phyloP scores from a whole-genome alignment of 1,139 yeast genomes.

The Pichia sp. region DNA sequence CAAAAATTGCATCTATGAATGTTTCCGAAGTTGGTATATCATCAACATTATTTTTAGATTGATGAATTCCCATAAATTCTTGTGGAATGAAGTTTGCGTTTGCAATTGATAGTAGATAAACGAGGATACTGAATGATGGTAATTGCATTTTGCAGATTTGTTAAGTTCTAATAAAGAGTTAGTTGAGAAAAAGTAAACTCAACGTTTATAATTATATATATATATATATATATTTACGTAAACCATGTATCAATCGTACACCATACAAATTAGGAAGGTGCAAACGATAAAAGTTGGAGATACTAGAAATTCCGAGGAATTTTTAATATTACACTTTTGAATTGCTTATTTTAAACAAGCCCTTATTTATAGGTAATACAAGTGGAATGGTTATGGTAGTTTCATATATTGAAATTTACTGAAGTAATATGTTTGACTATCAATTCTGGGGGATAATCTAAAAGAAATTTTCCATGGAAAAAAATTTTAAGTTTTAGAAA shows the following conservation, averaged over 20 bases:
- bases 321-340: no score
- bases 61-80: background rate
- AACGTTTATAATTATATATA: no score
- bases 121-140: background rate
- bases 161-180: background rate
- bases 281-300: background rate
- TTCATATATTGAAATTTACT: no score
- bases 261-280: constrained; percentile 1
- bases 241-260: no score
- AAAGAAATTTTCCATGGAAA: no score
- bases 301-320: background rate
- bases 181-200: background rate
- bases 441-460: no score
- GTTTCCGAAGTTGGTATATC: constrained; percentile 7
- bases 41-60: background rate
- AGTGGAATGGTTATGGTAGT: no score
- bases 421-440: no score
- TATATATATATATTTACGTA: no score
- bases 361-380: no score
- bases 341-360: no score
- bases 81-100: constrained; percentile 3
- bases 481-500: no score
- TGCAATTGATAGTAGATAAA: background rate
- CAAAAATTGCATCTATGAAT: constrained; percentile 31
- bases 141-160: background rate